These are phyloP conservation scores for Phytophthora sp. DNA, from an alignment of 352 stramenopile species.

Conservation along the genomic window DNA sequence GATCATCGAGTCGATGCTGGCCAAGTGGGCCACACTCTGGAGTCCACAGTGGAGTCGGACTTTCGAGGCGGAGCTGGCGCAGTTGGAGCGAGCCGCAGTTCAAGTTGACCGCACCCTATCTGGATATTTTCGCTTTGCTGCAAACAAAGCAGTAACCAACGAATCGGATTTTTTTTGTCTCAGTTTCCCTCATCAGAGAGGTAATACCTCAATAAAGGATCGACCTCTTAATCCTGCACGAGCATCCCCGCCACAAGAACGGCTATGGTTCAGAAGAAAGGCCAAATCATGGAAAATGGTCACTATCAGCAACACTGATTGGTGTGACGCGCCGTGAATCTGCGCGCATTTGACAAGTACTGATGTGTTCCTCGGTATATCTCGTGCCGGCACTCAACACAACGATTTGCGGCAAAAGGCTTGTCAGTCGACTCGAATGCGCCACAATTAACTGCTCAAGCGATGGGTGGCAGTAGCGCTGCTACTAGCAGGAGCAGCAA, in stretches of 20 bases:
- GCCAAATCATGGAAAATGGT: conserved; percentile 7
- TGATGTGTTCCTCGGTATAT: not conserved
- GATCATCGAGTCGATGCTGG: conserved; percentile 2
- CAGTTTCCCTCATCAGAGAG: not conserved
- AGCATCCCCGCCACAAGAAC: conserved; percentile 18
- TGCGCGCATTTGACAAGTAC: conserved; percentile 1
- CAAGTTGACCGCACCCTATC: conserved; percentile 13
- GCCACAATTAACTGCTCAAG: too few relatives aligned
- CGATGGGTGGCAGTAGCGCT: too few relatives aligned
- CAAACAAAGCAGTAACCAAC: not conserved
- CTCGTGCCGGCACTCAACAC: conserved; percentile 14
- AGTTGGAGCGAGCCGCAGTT: conserved; percentile 15
- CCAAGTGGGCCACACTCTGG: too few relatives aligned
- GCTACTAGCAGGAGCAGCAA: not conserved
- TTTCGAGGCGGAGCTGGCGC: conserved; percentile 12
- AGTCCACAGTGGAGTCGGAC: too few relatives aligned
- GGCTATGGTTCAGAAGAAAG: conserved; percentile 6
- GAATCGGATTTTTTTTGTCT: not conserved
- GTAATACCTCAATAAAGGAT: not conserved
- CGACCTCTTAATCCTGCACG: too few relatives aligned
- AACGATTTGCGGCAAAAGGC: conserved; percentile 4
- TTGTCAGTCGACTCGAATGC: too few relatives aligned
- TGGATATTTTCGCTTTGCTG: not conserved
- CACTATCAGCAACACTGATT: conserved; percentile 3
- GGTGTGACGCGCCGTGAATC: conserved; percentile 6